A percentile compares a stretch with the other conserved stretches of the same genome.
Evolutionary conservation across 2,329 filamentous ascomycete genomes (phyloP).

Genomic region (Neofusicoccum cordaticola): DNA sequence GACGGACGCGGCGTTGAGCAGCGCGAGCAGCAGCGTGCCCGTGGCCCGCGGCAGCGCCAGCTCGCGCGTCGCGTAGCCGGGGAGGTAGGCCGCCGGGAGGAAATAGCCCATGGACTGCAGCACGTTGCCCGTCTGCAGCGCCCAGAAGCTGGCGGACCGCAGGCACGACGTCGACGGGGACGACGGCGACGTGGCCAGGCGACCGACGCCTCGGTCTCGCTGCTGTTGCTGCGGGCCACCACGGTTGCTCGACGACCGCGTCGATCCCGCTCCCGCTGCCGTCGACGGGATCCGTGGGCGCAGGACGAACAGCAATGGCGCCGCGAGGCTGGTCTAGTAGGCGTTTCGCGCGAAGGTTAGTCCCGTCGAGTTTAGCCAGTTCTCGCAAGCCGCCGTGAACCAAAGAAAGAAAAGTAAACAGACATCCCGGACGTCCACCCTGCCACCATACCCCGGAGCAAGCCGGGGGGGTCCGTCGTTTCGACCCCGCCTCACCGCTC

Average conservation of each 20-base stretch:
- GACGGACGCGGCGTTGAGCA: conserved; percentile 39
- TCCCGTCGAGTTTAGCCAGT: too few species aligned
- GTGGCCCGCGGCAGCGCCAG: conserved; percentile 30
- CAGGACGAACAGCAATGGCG: conserved; percentile 17
- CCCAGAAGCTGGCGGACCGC: not conserved
- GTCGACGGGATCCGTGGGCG: conserved; percentile 25
- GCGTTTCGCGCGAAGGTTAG: not conserved
- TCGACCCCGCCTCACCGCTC: not conserved
- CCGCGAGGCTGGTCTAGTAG: not conserved
- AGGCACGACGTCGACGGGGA: not conserved
- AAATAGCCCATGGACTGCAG: conserved; percentile 45
- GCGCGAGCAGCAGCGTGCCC: conserved; percentile 38
- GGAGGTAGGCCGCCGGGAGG: conserved; percentile 44
- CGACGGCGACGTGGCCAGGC: conserved; percentile 24
- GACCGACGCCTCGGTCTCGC: conserved; percentile 28
- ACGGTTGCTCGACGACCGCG: conserved; percentile 24
- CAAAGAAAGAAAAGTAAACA: too few species aligned
- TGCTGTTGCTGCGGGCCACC: not conserved
- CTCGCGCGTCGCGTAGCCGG: conserved; percentile 36
- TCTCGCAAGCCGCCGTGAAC: too few species aligned
- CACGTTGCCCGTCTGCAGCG: conserved; percentile 42
- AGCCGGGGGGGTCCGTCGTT: too few species aligned
- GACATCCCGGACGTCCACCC: too few species aligned
- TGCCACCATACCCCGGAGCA: too few species aligned
- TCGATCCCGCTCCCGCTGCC: conserved; percentile 19